These are phyloP conservation scores for Clarkia xantiana DNA, from an alignment of 345 rosid genomes.

Conservation along the genomic window DNA sequence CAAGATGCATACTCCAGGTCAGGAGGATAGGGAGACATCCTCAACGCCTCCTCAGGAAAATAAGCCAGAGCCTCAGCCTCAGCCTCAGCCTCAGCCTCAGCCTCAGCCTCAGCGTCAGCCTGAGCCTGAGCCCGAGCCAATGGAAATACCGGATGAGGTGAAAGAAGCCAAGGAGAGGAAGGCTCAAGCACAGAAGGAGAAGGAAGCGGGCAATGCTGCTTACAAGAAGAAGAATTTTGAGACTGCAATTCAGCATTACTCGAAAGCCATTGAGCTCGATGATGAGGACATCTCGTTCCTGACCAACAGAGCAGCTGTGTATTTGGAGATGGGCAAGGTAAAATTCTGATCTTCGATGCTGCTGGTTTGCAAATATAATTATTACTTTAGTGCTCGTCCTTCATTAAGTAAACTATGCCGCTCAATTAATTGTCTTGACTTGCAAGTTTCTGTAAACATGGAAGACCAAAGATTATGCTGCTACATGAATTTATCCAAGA, in stretches of 20 bases:
- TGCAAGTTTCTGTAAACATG: no score
- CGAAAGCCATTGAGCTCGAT: slow-evolving; percentile 66
- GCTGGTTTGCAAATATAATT: not conserved
- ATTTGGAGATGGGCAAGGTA: slow-evolving; percentile 88
- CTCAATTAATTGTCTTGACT: no score
- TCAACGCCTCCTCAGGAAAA: slow-evolving; percentile 11
- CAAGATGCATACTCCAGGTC: slow-evolving; percentile 27
- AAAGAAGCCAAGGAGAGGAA: slow-evolving; percentile 27
- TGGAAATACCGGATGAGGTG: slow-evolving; percentile 23
- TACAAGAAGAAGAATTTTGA: slow-evolving; percentile 95
- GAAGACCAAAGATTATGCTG: no score
- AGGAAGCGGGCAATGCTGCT: slow-evolving; percentile 87
- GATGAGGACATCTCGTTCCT: slow-evolving; percentile 79
- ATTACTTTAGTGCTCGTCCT: not conserved
- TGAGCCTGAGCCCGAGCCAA: slow-evolving; percentile 21
- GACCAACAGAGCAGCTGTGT: slow-evolving; percentile 91
- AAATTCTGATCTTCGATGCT: not conserved
- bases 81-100: slow-evolving; percentile 16
- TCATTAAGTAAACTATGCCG: no score
- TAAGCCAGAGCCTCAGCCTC: slow-evolving; percentile 8
- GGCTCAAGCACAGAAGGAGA: slow-evolving; percentile 44
- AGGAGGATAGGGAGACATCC: slow-evolving; percentile 28
- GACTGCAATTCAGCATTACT: slow-evolving; percentile 61
- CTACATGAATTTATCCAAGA: no score
- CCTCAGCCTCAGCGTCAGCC: slow-evolving; percentile 7